Conservation (phyloP, 73 alveolate species). For the Urostyla sp. region DNA sequence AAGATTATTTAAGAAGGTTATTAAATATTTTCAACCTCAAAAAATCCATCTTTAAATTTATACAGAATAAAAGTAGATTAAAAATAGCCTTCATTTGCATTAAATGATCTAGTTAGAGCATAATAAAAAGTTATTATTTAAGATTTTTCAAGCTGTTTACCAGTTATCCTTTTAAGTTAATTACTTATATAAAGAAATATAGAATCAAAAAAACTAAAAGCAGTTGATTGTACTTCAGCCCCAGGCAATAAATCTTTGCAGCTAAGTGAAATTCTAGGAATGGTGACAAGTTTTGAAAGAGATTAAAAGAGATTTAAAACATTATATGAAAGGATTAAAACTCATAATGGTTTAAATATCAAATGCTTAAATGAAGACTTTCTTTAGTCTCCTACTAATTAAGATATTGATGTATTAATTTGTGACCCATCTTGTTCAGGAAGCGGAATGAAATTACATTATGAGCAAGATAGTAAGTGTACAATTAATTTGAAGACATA, state of each 20-base stretch:
- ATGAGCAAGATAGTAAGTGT: not conserved
- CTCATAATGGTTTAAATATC: slow-evolving; percentile 12
- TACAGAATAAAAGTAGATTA: slow-evolving; percentile 17
- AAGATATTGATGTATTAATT: slow-evolving; percentile 35
- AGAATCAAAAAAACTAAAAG: slow-evolving; percentile 23
- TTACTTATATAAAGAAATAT: not conserved
- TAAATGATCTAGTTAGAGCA: not conserved
- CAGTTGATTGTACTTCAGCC: slow-evolving; percentile 63
- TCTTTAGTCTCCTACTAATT: slow-evolving; percentile 9
- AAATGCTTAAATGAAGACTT: slow-evolving; percentile 50
- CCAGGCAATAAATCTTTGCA: slow-evolving; percentile 72
- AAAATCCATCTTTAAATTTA: not conserved
- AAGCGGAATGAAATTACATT: slow-evolving; percentile 60
- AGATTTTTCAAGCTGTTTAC: slow-evolving; percentile 50
- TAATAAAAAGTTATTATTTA: slow-evolving; percentile 1
- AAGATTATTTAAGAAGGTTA: slow-evolving; percentile 1
- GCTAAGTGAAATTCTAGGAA: slow-evolving; percentile 45
- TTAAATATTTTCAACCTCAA: slow-evolving; percentile 1
- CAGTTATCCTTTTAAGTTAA: slow-evolving; percentile 5
- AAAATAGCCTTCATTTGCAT: slow-evolving; percentile 6
- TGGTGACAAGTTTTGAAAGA: slow-evolving; percentile 29
- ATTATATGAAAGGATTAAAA: slow-evolving; percentile 34
- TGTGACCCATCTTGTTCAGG: slow-evolving; percentile 76
- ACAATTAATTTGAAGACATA: slow-evolving; percentile 32
- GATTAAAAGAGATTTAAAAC: slow-evolving; percentile 51